Base-by-base conservation (phyloP, 129 eudicot genomes). In the Pulicaria dysenterica region DNA sequence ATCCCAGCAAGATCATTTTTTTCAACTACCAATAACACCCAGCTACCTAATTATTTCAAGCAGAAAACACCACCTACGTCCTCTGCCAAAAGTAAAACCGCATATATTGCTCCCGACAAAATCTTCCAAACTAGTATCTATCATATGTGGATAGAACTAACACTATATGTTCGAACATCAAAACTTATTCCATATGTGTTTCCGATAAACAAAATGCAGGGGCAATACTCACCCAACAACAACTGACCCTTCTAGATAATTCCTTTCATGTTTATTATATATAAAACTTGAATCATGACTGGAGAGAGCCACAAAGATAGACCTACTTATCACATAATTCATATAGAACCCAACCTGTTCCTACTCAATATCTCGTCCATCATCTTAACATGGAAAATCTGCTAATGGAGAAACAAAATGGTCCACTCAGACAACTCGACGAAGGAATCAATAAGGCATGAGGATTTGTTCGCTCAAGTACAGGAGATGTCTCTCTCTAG, bases 261-360 rank as follows among this genome's bases (percentile, higher is more conserved):
- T 48, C 13, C 57, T 24, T 71, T n/a, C 37, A 7, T 57, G 5
- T n/a, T 13, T 31, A 7, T 42, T 58, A 13, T 9, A 55, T 42
- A 65, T 54, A 11, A 41, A 55, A 6, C n/a, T 16, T 56, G 37
- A 19, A 19, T 70, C 31, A 24, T 24, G 31, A 24, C 1, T 24
- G 31, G 31, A 24, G 31, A 24, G 8, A 0, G n/a, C 24, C 14
- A 57, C 1, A 43, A 71, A 42, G 36, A 10, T 4, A 42, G 14
- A 58, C 15, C 51, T 55, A 56, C 17, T 55, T 55, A 40, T 53
- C 50, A 54, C 73, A 41, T 41, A 50, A 41, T 5, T 24, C 57
- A 54, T 39, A 54, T n/a, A 10, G 61, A 70, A 24, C 6, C 37
- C 63, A 51, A 12, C 49, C 45, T 9, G 12, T 54, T 39, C 41